Evolutionary conservation across 176 grass and related monocot species (phyloP).

Genomic region (Phoenix roebelenii): DNA sequence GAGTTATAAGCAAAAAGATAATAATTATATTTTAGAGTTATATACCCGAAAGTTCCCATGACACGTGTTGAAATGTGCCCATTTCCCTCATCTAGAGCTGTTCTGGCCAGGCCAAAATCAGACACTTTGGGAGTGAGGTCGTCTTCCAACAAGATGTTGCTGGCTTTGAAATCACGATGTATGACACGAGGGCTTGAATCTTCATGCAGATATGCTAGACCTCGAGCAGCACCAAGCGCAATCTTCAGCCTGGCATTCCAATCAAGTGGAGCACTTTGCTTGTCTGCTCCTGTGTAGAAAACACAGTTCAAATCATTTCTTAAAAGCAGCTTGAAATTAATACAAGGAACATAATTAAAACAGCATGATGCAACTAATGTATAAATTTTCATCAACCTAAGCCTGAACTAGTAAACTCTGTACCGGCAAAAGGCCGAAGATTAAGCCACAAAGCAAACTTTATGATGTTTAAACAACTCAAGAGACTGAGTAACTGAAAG

Average conservation of each 20-base stretch:
- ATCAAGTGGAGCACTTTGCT: slow-evolving; percentile 49
- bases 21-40: slow-evolving; percentile 13
- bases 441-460: too few relatives aligned
- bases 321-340: too few relatives aligned
- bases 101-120: slow-evolving; percentile 83
- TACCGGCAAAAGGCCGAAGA: too few relatives aligned
- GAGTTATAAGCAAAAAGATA: slow-evolving; percentile 9
- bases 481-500: too few relatives aligned
- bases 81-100: slow-evolving; percentile 65
- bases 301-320: neutral
- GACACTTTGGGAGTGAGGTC: slow-evolving; percentile 91
- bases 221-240: slow-evolving; percentile 81
- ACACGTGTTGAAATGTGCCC: slow-evolving; percentile 94
- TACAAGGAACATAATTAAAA: too few relatives aligned
- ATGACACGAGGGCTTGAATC: slow-evolving; percentile 98
- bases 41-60: slow-evolving; percentile 98
- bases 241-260: slow-evolving; percentile 86
- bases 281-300: slow-evolving; percentile 51
- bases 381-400: too few relatives aligned
- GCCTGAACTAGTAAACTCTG: too few relatives aligned
- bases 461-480: too few relatives aligned
- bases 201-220: slow-evolving; percentile 91
- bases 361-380: too few relatives aligned
- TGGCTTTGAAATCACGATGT: slow-evolving; percentile 98
- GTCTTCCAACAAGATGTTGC: slow-evolving; percentile 92